These are phyloP conservation scores for Paraglomus occultum DNA, from an alignment of 192 early-diverging fungal species.

Conservation along the genomic window DNA sequence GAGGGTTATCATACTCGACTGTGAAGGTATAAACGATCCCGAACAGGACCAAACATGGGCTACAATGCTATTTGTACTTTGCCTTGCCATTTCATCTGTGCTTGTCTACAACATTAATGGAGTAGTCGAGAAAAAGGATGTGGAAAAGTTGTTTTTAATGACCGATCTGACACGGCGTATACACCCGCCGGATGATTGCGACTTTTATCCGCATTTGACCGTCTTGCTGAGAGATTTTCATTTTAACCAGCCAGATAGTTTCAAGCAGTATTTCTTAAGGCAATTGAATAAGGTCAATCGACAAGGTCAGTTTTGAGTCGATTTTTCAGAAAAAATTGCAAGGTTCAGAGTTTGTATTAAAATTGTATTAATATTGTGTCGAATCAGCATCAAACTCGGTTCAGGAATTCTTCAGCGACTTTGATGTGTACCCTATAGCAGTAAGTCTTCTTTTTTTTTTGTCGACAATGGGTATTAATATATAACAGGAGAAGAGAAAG, in stretches of 20 bases:
- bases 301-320: not conserved
- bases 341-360: too few species aligned
- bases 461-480: too few species aligned
- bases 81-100: constrained; percentile 20
- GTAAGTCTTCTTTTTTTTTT: not conserved
- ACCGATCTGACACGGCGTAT: constrained; percentile 17
- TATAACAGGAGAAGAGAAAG: not conserved
- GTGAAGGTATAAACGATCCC: constrained; percentile 26
- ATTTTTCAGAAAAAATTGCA: too few species aligned
- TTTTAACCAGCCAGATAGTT: not conserved
- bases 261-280: constrained; percentile 14
- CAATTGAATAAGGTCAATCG: not conserved
- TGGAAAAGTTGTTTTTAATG: constrained; percentile 26
- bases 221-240: constrained; percentile 22
- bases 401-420: constrained; percentile 6
- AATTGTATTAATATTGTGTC: constrained; percentile 4
- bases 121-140: constrained; percentile 11
- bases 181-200: constrained; percentile 1
- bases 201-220: constrained; percentile 18
- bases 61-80: constrained; percentile 22
- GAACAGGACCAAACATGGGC: constrained; percentile 21
- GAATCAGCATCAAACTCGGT: constrained; percentile 3
- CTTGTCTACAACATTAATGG: constrained; percentile 28
- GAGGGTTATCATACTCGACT: constrained; percentile 18
- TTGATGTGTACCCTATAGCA: constrained; percentile 3